phyloP scores from a whole-genome alignment of 2,329 filamentous ascomycete genomes.

The Thelonectria blattea region DNA sequence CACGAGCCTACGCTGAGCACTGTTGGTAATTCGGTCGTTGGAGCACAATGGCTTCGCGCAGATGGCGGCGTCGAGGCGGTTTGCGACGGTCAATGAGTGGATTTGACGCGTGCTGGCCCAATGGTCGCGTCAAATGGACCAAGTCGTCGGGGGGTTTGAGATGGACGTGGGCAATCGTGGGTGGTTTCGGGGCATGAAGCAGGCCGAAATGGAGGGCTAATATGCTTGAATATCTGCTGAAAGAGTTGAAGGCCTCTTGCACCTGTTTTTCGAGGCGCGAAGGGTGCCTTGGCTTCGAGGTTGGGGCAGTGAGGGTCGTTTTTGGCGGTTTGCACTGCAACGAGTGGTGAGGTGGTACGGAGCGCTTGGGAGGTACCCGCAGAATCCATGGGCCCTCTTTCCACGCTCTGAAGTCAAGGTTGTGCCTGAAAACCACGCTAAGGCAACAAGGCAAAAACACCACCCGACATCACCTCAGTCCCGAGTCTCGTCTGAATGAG shows the following conservation, averaged over 20 bases:
- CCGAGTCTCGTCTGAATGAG: not conserved
- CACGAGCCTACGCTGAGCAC: slow-evolving; percentile 24
- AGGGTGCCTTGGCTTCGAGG: slow-evolving; percentile 13
- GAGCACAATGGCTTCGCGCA: slow-evolving; percentile 39
- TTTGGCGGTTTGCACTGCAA: slow-evolving; percentile 22
- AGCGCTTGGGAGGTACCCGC: slow-evolving; percentile 39
- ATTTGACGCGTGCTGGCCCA: slow-evolving; percentile 39
- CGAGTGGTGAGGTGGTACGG: slow-evolving; percentile 24
- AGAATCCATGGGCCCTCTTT: not conserved
- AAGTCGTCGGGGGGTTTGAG: slow-evolving; percentile 16
- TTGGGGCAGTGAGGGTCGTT: slow-evolving; percentile 16
- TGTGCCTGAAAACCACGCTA: slow-evolving; percentile 37
- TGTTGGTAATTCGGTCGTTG: slow-evolving; percentile 22
- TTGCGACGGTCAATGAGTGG: slow-evolving; percentile 34
- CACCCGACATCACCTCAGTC: not conserved
- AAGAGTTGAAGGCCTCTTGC: slow-evolving; percentile 2
- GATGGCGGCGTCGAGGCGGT: slow-evolving; percentile 24
- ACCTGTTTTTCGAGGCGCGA: slow-evolving; percentile 16
- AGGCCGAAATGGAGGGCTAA: not conserved
- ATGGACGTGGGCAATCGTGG: slow-evolving; percentile 2
- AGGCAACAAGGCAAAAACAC: slow-evolving; percentile 45
- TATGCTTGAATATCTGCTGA: not conserved
- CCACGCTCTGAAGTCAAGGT: slow-evolving; percentile 12
- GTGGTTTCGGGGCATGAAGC: slow-evolving; percentile 3
- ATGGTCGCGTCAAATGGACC: slow-evolving; percentile 36